A percentile compares a stretch with the other conserved stretches of the same genome.
Conservation (phyloP, 1,139 yeast genomes). For the Geotrichum klebahnii region DNA sequence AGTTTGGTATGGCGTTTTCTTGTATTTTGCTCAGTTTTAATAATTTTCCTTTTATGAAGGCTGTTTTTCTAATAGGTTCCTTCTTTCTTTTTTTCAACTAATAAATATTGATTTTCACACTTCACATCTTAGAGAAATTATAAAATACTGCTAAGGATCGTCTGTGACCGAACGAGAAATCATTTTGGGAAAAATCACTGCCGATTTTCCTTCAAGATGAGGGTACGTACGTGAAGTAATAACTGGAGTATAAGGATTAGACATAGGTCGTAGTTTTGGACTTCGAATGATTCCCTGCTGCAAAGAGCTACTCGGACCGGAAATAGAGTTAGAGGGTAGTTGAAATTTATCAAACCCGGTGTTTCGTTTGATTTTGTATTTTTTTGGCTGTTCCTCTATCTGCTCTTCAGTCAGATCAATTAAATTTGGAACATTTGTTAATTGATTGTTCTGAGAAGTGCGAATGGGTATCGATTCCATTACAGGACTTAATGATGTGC, state of each 20-base stretch:
- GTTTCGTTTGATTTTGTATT: too few species aligned
- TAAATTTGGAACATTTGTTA: too few species aligned
- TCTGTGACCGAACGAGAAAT: neutral
- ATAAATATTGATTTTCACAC: neutral
- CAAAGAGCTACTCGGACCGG: too few species aligned
- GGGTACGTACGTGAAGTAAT: neutral
- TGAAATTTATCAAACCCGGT: neutral
- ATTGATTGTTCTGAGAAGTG: too few species aligned
- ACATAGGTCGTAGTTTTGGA: neutral
- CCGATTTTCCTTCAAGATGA: neutral
- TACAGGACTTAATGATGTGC: too few species aligned
- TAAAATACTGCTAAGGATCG: neutral
- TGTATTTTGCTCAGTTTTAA: too few species aligned
- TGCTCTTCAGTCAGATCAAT: too few species aligned
- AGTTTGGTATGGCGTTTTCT: too few species aligned
- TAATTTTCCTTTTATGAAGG: neutral
- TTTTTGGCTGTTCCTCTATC: too few species aligned
- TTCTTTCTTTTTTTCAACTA: neutral
- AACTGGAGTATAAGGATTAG: neutral
- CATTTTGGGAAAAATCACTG: slow-evolving; percentile 9
- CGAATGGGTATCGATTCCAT: too few species aligned
- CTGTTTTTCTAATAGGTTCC: neutral
- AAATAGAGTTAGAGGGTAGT: neutral
- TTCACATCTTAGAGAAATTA: neutral
- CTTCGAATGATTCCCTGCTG: too few species aligned